Evolutionary conservation across 2,329 filamentous ascomycete genomes (phyloP), one percentile per base, ranked within the genome.

Genomic region (Paradendryphiella salina): DNA sequence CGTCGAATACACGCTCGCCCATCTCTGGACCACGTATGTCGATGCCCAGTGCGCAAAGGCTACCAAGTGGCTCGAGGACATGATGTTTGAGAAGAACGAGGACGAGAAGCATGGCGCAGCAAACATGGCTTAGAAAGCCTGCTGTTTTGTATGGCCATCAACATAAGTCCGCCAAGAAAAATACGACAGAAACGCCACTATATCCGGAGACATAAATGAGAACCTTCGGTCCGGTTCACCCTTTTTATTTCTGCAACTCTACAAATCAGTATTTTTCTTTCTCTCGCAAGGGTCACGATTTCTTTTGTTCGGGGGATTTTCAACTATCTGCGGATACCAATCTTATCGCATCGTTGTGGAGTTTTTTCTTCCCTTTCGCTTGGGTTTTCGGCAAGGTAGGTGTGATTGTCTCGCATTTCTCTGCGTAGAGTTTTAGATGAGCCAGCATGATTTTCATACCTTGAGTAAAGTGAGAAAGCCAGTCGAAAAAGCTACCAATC

Each of bases 11-110:
- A 66, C 72, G 1, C 72, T 75, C 14, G 79, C 79, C 0, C 74
- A 76, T 54, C 65, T 79, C 44, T 82, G 79, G 79, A 81, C 79
- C 23, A 76, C 71, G 15, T 80, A 79, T 59, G 77, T 82, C 15
- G 79, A 82, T 57, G 73, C 75, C 3, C 74, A 76, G 51, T 82
- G 79, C 56, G 79, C 79, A 0, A 69, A 71, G 45, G 64, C 77
- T 26, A 80, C 79, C 3, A 73, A 76, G 56, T 77, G 73, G 68
- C 56, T 81, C 52, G 79, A 81, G 56, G 75, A 75, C 44, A 67
- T 64, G 51, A 77, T 80, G 61, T 81, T 80, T 52, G 75, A 77
- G 23, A 64, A 59, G 14, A 74, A 79, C 51, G 69, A 65, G 17
- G 74, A 80, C 15, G 67, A 65, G 42, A 70, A 71, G 59, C 60